These are phyloP conservation scores for Ilyonectria robusta DNA, from an alignment of 2,329 filamentous ascomycete genomes.

Conservation along the genomic window DNA sequence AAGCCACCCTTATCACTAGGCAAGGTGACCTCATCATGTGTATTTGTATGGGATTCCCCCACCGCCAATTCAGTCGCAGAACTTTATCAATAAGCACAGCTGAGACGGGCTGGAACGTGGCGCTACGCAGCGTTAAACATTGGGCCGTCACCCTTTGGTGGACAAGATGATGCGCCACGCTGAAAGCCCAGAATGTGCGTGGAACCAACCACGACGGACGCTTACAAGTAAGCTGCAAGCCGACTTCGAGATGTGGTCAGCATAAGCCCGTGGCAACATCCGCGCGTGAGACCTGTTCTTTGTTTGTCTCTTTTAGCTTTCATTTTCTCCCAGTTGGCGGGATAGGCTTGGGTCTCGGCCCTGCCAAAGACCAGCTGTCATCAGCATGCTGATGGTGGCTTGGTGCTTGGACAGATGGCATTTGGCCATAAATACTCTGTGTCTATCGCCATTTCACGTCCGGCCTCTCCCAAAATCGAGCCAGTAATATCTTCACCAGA, in stretches of 20 bases:
- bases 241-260: background rate
- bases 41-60: background rate
- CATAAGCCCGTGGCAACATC: background rate
- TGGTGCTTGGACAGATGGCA: background rate
- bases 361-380: no score
- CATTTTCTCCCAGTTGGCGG: background rate
- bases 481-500: no score
- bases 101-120: background rate
- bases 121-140: background rate
- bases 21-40: no score
- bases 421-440: background rate
- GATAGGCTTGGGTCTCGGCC: background rate
- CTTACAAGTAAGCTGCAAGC: background rate
- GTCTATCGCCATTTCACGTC: background rate
- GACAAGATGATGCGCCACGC: conserved; percentile 18
- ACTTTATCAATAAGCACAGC: background rate
- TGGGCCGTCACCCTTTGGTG: background rate
- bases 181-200: conserved; percentile 49
- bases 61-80: background rate
- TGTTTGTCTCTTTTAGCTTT: background rate
- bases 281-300: background rate
- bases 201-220: background rate
- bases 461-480: background rate
- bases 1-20: no score
- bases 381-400: no score